Percentiles rank a stretch among this genome's conserved stretches.
Conservation (phyloP, 176 grass and related monocot species). For the Oryza australiensis region DNA sequence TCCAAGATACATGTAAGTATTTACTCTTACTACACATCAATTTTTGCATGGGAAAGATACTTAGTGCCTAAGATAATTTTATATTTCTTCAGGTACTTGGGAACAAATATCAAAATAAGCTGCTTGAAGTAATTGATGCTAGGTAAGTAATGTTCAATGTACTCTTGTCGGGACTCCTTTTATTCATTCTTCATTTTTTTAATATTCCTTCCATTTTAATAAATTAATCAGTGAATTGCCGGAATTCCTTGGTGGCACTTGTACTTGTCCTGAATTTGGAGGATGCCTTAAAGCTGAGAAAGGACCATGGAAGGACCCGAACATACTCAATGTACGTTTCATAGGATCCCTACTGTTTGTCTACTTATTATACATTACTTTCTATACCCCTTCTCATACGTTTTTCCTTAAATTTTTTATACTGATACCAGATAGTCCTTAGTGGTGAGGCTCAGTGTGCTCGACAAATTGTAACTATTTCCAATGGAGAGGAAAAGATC, state of each 20-base stretch:
- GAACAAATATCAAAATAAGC: conserved; percentile 84
- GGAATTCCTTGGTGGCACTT: conserved; percentile 84
- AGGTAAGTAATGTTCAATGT: conserved; percentile 45
- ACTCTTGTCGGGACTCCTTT: neutral
- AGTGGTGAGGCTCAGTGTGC: conserved; percentile 79
- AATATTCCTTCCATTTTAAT: conserved; percentile 32
- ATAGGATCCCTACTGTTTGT: conserved; percentile 1
- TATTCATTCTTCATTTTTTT: conserved; percentile 14
- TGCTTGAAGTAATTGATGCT: conserved; percentile 85
- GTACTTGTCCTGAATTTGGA: conserved; percentile 84
- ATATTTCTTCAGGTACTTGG: conserved; percentile 79
- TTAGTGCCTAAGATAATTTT: neutral
- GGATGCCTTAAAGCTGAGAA: conserved; percentile 91
- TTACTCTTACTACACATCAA: neutral
- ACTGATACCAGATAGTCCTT: conserved; percentile 76
- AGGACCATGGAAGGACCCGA: conserved; percentile 91
- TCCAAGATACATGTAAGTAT: conserved; percentile 96
- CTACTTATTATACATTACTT: neutral
- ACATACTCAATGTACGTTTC: conserved; percentile 69
- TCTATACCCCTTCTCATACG: conserved; percentile 3
- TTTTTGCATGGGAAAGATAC: neutral
- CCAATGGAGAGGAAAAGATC: conserved; percentile 75
- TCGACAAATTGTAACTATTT: conserved; percentile 85
- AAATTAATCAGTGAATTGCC: conserved; percentile 67
- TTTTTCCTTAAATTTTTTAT: neutral